These are phyloP conservation scores for Sporopachydermia quercuum DNA, from an alignment of 805 yeast genomes.

Conservation along the genomic window DNA sequence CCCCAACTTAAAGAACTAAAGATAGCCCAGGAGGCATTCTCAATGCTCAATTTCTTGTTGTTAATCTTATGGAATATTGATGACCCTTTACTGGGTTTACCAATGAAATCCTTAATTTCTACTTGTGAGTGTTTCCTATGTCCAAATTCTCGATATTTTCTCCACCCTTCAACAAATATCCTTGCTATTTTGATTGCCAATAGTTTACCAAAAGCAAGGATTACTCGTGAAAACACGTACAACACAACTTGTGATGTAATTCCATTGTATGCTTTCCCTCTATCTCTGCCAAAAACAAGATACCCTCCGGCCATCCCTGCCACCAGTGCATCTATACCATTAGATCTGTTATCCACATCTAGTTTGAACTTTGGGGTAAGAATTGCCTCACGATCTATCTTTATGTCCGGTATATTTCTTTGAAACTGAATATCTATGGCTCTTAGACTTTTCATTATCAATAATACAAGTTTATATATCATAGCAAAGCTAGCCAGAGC, in stretches of 20 bases:
- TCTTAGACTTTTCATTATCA: constrained; percentile 12
- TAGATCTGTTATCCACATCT: neutral
- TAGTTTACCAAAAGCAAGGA: constrained; percentile 44
- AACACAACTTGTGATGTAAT: constrained; percentile 64
- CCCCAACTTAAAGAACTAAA: constrained; percentile 63
- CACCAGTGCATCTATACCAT: constrained; percentile 14
- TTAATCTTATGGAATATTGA: constrained; percentile 4
- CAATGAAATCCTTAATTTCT: neutral
- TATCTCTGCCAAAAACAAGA: constrained; percentile 24
- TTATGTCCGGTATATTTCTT: neutral
- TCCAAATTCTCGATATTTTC: neutral
- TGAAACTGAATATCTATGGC: constrained; percentile 14
- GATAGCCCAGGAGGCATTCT: constrained; percentile 33
- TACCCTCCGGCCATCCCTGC: constrained; percentile 27
- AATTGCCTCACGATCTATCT: neutral
- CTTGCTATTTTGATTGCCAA: constrained; percentile 15
- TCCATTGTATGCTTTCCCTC: constrained; percentile 21
- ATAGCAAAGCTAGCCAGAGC: constrained; percentile 43
- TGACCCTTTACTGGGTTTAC: neutral
- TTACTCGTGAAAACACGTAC: constrained; percentile 56
- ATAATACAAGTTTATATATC: constrained; percentile 28
- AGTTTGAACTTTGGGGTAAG: neutral
- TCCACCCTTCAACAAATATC: constrained; percentile 4
- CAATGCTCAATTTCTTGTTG: constrained; percentile 13
- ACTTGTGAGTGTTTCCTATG: neutral